phyloP scores from a whole-genome alignment of 2,329 filamentous ascomycete species.

The Fusarium pseudograminearum region DNA sequence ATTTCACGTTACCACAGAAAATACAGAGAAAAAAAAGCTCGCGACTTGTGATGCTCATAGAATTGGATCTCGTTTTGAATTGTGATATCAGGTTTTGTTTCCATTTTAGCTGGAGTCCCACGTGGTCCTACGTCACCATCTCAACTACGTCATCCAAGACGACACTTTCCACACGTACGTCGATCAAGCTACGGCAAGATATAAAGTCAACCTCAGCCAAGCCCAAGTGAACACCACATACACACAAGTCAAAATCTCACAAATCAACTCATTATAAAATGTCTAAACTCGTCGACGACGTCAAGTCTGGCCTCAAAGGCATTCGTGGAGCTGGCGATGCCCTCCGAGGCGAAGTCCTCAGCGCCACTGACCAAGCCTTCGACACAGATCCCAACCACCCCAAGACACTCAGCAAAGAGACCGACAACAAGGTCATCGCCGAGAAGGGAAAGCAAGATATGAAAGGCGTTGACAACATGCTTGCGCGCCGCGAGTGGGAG shows the following conservation, averaged over 20 bases:
- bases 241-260: not conserved
- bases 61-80: not conserved
- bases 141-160: slow-evolving; percentile 3
- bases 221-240: not conserved
- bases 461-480: slow-evolving; percentile 28
- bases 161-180: not conserved
- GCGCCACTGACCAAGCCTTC: slow-evolving; percentile 41
- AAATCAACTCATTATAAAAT: slow-evolving; percentile 5
- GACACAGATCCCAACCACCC: slow-evolving; percentile 35
- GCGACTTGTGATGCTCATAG: too few relatives aligned
- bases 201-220: slow-evolving; percentile 2
- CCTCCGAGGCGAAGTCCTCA: slow-evolving; percentile 34
- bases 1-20: not conserved
- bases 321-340: slow-evolving; percentile 43
- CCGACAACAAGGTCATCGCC: slow-evolving; percentile 17
- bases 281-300: slow-evolving; percentile 41
- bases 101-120: not conserved
- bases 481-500: slow-evolving; percentile 40
- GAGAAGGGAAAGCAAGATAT: slow-evolving; percentile 43
- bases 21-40: not conserved
- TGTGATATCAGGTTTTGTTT: not conserved
- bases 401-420: not conserved
- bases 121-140: not conserved
- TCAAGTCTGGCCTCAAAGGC: slow-evolving; percentile 44
- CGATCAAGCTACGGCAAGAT: not conserved